phyloP scores from a whole-genome alignment of 495 filamentous ascomycete genomes.

The Lindgomyces ingoldianus region DNA sequence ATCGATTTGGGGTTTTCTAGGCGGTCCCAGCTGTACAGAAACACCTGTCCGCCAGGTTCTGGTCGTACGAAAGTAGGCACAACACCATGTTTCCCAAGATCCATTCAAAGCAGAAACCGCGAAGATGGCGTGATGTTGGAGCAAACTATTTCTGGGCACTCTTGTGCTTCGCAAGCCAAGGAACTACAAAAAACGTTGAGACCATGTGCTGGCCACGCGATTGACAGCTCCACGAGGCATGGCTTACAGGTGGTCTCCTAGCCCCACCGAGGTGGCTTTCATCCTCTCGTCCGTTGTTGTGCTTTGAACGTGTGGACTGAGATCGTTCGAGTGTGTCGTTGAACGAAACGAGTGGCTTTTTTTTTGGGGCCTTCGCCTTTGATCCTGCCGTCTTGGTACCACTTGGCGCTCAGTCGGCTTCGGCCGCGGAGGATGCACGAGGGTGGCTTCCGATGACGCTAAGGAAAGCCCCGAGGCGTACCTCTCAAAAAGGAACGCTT shows the following conservation, averaged over 20 bases:
- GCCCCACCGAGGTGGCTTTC: not conserved
- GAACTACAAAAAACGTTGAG: not conserved
- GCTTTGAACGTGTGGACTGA: not conserved
- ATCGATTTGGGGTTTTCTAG: not conserved
- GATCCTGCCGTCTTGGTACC: conserved; percentile 20
- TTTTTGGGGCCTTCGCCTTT: conserved; percentile 6
- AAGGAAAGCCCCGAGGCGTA: not conserved
- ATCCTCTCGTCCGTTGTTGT: conserved; percentile 4
- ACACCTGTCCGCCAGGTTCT: not conserved
- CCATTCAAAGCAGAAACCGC: not conserved
- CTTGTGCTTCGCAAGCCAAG: conserved; percentile 12
- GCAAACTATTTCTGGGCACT: conserved; percentile 8
- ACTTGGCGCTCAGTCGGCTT: conserved; percentile 4
- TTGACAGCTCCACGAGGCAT: not conserved
- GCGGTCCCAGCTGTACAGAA: not conserved
- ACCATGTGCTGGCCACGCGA: not conserved
- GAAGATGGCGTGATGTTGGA: conserved; percentile 13
- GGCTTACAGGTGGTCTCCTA: not conserved
- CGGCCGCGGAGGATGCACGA: not conserved
- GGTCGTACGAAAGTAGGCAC: not conserved
- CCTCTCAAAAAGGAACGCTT: too few relatives aligned
- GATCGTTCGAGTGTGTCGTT: conserved; percentile 19
- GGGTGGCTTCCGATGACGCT: not conserved
- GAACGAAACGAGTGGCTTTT: conserved; percentile 4
- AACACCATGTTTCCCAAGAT: not conserved